A percentile compares a stretch with the other conserved stretches of the same genome.
Conservation (phyloP, 371 early-diverging fungal genomes). For the Hamiltosporidium tvaerminnensis region DNA sequence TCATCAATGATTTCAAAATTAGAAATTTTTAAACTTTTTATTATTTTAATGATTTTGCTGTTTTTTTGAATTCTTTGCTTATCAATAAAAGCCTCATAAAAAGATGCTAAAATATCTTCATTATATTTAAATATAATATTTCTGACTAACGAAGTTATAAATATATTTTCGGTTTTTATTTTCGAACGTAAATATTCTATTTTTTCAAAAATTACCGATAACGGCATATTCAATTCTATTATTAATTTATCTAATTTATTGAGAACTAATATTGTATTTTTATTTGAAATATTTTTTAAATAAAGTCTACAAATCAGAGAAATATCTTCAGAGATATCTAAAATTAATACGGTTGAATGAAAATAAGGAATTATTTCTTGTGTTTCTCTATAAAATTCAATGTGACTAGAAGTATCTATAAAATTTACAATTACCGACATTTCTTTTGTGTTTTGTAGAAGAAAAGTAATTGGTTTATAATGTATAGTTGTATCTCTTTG, state of each 20-base stretch:
- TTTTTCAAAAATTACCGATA: background rate
- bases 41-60: too few relatives aligned
- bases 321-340: background rate
- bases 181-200: background rate
- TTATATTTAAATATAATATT: background rate
- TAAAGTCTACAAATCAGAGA: background rate
- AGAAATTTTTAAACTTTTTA: too few relatives aligned
- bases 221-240: background rate
- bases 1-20: too few relatives aligned
- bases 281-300: background rate
- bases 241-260: slow-evolving; percentile 1
- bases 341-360: background rate
- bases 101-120: background rate
- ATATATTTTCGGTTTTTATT: background rate
- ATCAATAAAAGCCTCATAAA: background rate
- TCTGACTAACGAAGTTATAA: background rate
- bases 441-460: background rate
- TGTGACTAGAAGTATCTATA: background rate
- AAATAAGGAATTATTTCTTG: background rate
- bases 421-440: background rate
- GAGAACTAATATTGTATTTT: background rate
- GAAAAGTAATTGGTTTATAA: background rate
- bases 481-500: background rate
- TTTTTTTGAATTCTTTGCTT: too few relatives aligned
- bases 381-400: background rate